A percentile compares a stretch with the other conserved stretches of the same genome.
Evolutionary conservation across 768 basidiomycete species (phyloP).

Genomic region (Roridomyces roridus): DNA sequence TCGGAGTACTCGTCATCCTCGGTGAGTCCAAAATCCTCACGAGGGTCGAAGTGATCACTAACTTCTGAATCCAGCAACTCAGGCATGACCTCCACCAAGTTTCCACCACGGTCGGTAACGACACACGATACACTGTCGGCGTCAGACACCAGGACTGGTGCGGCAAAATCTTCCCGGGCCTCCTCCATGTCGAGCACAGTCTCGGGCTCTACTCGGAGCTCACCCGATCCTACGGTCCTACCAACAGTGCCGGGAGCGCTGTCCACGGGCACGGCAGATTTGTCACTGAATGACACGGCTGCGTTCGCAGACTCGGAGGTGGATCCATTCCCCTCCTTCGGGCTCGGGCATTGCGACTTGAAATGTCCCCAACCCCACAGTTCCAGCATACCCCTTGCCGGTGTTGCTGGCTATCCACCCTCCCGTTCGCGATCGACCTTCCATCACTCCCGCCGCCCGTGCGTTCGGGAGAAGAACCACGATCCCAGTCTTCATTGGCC

Average conservation of each 20-base stretch:
- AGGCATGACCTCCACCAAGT: neutral
- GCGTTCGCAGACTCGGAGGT: conserved; percentile 17
- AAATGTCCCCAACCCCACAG: conserved; percentile 37
- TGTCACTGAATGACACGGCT: conserved; percentile 16
- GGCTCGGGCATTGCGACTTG: conserved; percentile 29
- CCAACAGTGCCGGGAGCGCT: neutral
- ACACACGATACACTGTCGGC: neutral
- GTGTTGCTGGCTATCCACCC: neutral
- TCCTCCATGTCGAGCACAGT: conserved; percentile 1
- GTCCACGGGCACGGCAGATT: conserved; percentile 11
- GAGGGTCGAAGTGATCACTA: neutral
- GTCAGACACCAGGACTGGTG: neutral
- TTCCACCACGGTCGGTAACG: too few relatives aligned
- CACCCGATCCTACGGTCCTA: neutral
- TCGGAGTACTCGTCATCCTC: neutral
- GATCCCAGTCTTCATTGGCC: conserved; percentile 5
- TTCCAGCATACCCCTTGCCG: conserved; percentile 31
- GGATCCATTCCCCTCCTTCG: conserved; percentile 16
- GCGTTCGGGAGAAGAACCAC: neutral
- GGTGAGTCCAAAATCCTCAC: too few relatives aligned
- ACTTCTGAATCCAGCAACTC: neutral
- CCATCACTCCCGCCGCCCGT: too few relatives aligned
- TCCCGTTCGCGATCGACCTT: neutral
- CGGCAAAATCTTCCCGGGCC: neutral
- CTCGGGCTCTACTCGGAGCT: neutral